phyloP scores from a whole-genome alignment of 768 basidiomycete species.

The Xerocomellus chrysenteron region DNA sequence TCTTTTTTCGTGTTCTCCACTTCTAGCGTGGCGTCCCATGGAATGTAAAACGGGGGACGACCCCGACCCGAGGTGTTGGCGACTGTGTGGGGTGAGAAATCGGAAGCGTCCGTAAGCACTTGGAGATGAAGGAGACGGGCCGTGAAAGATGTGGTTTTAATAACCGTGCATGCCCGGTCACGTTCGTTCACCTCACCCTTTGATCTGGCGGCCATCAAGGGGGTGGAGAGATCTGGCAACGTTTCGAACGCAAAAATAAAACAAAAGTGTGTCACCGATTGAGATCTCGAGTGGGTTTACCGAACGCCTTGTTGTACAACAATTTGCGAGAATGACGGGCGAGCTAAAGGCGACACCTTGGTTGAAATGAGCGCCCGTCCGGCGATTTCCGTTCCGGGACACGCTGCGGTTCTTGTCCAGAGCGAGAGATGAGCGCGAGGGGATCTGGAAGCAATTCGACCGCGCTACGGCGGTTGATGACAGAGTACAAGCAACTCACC shows the following conservation, averaged over 20 bases:
- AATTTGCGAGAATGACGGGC: too few relatives aligned
- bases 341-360: too few relatives aligned
- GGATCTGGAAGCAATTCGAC: conserved; percentile 54
- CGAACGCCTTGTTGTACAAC: too few relatives aligned
- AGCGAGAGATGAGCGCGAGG: conserved; percentile 49
- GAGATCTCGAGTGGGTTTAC: background rate
- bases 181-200: background rate
- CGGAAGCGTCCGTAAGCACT: background rate
- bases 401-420: too few relatives aligned
- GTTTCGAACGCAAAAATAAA: background rate
- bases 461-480: conserved; percentile 86
- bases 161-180: background rate
- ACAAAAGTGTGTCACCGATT: background rate
- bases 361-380: too few relatives aligned
- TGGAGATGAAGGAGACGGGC: background rate
- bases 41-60: background rate
- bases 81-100: conserved; percentile 7
- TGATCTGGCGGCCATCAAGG: background rate
- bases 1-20: too few relatives aligned
- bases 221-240: background rate
- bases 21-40: background rate
- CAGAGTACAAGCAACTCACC: conserved; percentile 86
- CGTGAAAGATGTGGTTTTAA: background rate
- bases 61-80: too few relatives aligned
- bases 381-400: background rate